A percentile compares a stretch with the other conserved stretches of the same genome.
phyloP scores from a whole-genome alignment of 1,139 yeast genomes.

The Geotrichum restrictum region DNA sequence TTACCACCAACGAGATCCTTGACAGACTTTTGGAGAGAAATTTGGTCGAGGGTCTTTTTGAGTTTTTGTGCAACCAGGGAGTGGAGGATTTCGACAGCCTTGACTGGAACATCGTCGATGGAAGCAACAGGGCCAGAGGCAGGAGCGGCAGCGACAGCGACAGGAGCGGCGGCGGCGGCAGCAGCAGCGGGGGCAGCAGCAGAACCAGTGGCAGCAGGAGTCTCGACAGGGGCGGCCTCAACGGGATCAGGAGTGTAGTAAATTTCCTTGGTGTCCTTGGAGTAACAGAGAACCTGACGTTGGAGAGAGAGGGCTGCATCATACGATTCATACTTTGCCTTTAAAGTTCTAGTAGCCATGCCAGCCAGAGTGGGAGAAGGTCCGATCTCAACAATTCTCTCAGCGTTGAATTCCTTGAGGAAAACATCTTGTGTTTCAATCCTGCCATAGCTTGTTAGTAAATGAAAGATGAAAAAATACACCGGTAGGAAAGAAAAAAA shows the following conservation, averaged over 20 bases:
- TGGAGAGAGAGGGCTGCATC: conserved; percentile 96
- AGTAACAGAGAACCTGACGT: conserved; percentile 92
- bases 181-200: conserved; percentile 42
- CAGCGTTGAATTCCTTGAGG: conserved; percentile 89
- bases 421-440: conserved; percentile 98
- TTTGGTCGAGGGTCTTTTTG: conserved; percentile 80
- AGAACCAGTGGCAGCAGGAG: conserved; percentile 36
- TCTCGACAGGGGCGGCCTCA: conserved; percentile 44
- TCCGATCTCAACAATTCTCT: conserved; percentile 95
- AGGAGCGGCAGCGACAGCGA: conserved; percentile 54
- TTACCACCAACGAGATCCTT: conserved; percentile 97
- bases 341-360: conserved; percentile 95
- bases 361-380: conserved; percentile 98
- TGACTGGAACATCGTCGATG: conserved; percentile 83
- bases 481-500: too few species aligned
- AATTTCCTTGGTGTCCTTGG: conserved; percentile 93
- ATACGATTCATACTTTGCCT: conserved; percentile 92
- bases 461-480: background rate
- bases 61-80: conserved; percentile 92
- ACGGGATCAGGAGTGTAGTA: conserved; percentile 90
- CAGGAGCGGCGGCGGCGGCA: conserved; percentile 38
- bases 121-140: conserved; percentile 75
- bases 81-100: conserved; percentile 77
- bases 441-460: conserved; percentile 30
- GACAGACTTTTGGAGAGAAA: conserved; percentile 87